A percentile compares a stretch with the other conserved stretches of the same genome.
Evolutionary conservation across 306 rosid genomes (phyloP).

Genomic region (Cicer judaicum): DNA sequence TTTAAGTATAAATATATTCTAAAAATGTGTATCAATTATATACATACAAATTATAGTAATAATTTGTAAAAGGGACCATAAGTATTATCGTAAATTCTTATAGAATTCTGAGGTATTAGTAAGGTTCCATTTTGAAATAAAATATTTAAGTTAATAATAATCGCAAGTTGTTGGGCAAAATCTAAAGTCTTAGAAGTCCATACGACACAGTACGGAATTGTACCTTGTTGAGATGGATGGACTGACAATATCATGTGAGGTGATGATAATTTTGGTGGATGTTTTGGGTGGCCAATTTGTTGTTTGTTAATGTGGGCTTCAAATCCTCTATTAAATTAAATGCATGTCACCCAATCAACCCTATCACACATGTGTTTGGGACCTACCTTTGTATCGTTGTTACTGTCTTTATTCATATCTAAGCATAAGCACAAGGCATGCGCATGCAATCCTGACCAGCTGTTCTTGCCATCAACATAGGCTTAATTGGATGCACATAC

Average conservation of each 20-base stretch:
- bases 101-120: too few relatives aligned
- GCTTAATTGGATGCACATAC: too few relatives aligned
- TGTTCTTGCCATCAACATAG: neutral
- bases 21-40: too few relatives aligned
- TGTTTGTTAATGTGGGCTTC: neutral
- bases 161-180: neutral
- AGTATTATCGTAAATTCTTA: too few relatives aligned
- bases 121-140: too few relatives aligned
- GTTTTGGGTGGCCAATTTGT: conserved; percentile 29
- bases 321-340: neutral
- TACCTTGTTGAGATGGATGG: conserved; percentile 36
- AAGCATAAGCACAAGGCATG: conserved; percentile 25
- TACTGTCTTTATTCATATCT: neutral
- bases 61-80: too few relatives aligned
- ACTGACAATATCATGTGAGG: conserved; percentile 46
- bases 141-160: too few relatives aligned
- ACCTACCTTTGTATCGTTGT: neutral
- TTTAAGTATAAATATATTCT: too few relatives aligned
- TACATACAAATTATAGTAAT: too few relatives aligned
- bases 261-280: conserved; percentile 6
- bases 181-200: neutral
- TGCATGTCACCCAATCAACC: conserved; percentile 11
- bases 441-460: neutral
- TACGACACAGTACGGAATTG: conserved; percentile 57
- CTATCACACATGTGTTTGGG: conserved; percentile 6